Evolutionary conservation across 164 flowering plant species (phyloP), one percentile per base, ranked within the genome.

Genomic region (Magnolia officinalis): DNA sequence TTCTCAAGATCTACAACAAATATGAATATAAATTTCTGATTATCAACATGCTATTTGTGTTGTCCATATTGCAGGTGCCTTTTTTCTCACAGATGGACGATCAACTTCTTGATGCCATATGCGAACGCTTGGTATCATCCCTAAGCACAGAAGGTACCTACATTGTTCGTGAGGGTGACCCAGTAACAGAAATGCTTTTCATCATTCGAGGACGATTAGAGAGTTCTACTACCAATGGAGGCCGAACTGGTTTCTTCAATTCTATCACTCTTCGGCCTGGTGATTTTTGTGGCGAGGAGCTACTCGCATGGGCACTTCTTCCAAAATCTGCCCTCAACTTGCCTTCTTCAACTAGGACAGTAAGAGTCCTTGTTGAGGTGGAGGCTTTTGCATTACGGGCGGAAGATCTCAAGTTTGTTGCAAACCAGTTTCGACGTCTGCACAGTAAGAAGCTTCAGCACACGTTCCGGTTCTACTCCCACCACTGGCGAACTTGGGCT

Each of bases 401-500:
- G 0, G 98, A 93, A 79, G 97, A 95, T 82, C 88, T 95, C 37
- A 93, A 91, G 80, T 93, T 91, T 79, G 97, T 95, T 0, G 99
- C 99, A 4, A 92, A 90, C 78, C 98, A 95, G 63, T 93, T 93
- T 76, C 86, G 97, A 74, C 87, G 95, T 13, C 93, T 95, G 49
- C 98, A 95, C 74, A 92, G 98, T 87, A 93, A 90, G 81, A 91
- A 87, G 83, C 86, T 95, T 74, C 95, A 92, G 82, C 98, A 95
- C 81, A 93, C 97, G 1, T 91, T 94, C 80, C 85, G 98, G 1
- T 92, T 86, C 77, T 91, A 96, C 72, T 94, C 99, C 20, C 95
- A 92, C 78, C 99, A 96, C 67, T 94, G 99, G 99, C 87, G 99
- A 71, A 91, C 97, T 16, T 96, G 99, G 99, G 96, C 97, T 18